phyloP scores from a whole-genome alignment of 768 basidiomycete genomes.

The Fomitopsis pulvina region DNA sequence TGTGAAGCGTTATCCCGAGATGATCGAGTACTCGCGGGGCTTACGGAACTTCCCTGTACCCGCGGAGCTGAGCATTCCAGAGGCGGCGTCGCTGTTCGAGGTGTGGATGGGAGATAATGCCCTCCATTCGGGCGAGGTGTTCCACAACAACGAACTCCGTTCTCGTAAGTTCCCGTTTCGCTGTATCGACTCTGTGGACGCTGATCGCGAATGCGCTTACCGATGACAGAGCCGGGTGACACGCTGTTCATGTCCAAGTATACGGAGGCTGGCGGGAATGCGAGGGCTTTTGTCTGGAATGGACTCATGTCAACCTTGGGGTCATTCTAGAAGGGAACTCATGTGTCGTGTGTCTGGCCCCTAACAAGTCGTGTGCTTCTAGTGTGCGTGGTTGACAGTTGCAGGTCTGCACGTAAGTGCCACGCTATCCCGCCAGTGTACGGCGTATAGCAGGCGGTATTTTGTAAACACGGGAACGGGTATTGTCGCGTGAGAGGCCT shows the following conservation, averaged over 20 bases:
- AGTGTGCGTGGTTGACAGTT: neutral
- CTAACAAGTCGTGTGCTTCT: too few relatives aligned
- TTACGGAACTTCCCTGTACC: constrained; percentile 47
- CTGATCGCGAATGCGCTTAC: neutral
- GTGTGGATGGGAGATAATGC: constrained; percentile 64
- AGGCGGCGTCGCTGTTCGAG: constrained; percentile 73
- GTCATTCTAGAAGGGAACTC: neutral
- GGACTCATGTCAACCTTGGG: constrained; percentile 16
- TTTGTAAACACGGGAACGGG: too few relatives aligned
- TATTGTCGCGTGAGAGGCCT: too few relatives aligned
- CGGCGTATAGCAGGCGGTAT: too few relatives aligned
- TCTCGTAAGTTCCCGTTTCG: constrained; percentile 18
- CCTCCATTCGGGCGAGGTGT: constrained; percentile 55
- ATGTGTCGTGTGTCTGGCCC: neutral
- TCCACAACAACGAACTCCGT: constrained; percentile 56
- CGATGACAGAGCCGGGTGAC: constrained; percentile 39
- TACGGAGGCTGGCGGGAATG: constrained; percentile 70
- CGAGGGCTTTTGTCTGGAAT: constrained; percentile 62
- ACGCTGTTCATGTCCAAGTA: constrained; percentile 77
- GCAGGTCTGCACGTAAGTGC: too few relatives aligned
- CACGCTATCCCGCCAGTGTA: too few relatives aligned
- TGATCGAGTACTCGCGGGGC: constrained; percentile 50
- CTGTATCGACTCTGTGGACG: neutral
- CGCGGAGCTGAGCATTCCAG: constrained; percentile 49
- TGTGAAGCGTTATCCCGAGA: constrained; percentile 40